Percentiles rank a stretch among this genome's conserved stretches.
phyloP scores from a whole-genome alignment of 2,329 filamentous ascomycete genomes.

The Penicillium sp. region DNA sequence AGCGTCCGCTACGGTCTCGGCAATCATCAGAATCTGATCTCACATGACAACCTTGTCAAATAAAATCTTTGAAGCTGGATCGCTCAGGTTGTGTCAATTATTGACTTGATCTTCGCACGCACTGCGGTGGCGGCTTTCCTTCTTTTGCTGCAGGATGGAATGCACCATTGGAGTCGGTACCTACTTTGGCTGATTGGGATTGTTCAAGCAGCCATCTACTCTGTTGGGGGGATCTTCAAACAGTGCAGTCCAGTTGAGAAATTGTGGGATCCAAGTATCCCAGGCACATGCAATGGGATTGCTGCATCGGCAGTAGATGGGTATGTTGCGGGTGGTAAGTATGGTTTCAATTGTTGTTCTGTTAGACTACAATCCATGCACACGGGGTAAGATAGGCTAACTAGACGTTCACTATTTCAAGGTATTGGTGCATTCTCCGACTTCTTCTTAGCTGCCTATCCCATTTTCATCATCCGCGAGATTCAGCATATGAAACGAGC shows the following conservation, averaged over 20 bases:
- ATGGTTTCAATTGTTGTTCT: neutral
- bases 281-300: neutral
- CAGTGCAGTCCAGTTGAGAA: neutral
- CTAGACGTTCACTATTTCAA: neutral
- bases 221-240: neutral
- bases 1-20: conserved; percentile 19
- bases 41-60: conserved; percentile 8
- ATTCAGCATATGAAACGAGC: conserved; percentile 18
- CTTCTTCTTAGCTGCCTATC: conserved; percentile 20
- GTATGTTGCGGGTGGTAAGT: neutral
- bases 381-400: too few species aligned
- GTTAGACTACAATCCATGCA: neutral
- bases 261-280: neutral
- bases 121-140: conserved; percentile 20
- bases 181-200: conserved; percentile 6
- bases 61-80: conserved; percentile 23
- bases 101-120: conserved; percentile 15
- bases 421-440: conserved; percentile 16
- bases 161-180: conserved; percentile 10
- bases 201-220: neutral
- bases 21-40: conserved; percentile 13
- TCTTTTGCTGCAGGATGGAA: conserved; percentile 15
- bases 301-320: neutral
- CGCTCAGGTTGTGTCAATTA: conserved; percentile 12
- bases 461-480: conserved; percentile 19